Conservation (phyloP, 139 green algal species). For the Chlorella sorokiniana region DNA sequence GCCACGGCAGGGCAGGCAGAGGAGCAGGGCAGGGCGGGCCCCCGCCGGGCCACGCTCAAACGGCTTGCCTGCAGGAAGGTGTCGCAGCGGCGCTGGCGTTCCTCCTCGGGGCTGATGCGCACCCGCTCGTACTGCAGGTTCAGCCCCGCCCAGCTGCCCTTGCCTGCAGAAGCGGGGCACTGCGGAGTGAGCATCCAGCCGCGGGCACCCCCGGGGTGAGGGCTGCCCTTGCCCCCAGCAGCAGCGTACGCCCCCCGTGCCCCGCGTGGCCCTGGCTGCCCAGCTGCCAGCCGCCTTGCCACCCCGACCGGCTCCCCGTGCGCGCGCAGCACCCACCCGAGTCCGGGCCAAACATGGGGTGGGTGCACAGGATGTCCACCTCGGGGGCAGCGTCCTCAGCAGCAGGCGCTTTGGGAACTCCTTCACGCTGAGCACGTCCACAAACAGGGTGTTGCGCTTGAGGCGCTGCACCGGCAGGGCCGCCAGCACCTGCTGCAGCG, state of each 20-base stretch:
- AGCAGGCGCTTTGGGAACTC: constrained; percentile 87
- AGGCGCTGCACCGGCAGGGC: constrained; percentile 88
- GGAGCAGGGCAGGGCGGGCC: too few relatives aligned
- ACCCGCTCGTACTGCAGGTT: constrained; percentile 74
- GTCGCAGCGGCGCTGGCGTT: constrained; percentile 42
- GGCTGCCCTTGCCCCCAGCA: too few relatives aligned
- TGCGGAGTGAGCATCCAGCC: too few relatives aligned
- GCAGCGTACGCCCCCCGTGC: too few relatives aligned
- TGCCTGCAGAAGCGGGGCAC: constrained; percentile 14
- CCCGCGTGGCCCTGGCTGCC: too few relatives aligned
- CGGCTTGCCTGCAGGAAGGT: constrained; percentile 40
- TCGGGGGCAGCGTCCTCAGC: constrained; percentile 38
- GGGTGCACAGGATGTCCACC: constrained; percentile 98
- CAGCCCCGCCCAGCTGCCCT: constrained; percentile 21
- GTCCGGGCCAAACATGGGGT: constrained; percentile 99
- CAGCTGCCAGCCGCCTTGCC: neutral
- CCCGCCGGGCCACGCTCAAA: neutral
- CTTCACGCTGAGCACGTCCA: constrained; percentile 99
- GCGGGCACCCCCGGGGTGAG: too few relatives aligned
- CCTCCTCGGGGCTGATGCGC: constrained; percentile 43
- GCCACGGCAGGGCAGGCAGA: too few relatives aligned
- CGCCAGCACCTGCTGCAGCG: constrained; percentile 78
- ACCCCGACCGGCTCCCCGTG: neutral
- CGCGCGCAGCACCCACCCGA: constrained; percentile 46
- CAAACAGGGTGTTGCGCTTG: constrained; percentile 92